Evolutionary conservation across 228 moss, liverwort and hornwort species (phyloP), one percentile per base, ranked within the genome.

Genomic region (Sphagnum fallax): DNA sequence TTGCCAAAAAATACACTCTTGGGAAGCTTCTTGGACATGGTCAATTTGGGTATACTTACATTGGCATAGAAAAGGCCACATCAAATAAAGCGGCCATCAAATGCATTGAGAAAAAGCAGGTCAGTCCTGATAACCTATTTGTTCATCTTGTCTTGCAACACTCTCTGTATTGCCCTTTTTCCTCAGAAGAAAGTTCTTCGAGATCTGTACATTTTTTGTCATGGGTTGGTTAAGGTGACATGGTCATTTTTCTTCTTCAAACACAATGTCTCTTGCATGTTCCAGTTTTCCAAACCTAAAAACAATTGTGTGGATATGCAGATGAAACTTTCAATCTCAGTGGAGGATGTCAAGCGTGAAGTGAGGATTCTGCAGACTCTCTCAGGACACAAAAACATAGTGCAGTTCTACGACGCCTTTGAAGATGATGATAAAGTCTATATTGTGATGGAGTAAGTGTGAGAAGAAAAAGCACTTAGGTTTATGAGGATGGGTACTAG

Each of bases 21-120:
- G 93, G 97, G 60, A 97, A 97, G 88, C 84, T 97, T 67, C 88
- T 97, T 16, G 97, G 97, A 51, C 93, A 93, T 78, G 97, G 97
- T 52, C 97, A 93, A 77, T 97, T 97, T 61, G 93, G 93, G 18
- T 88, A 93, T 72, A 97, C 97, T 15, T 97, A 93, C 67, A 78
- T 85, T 52, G 97, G 90, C 57, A 78, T 71, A 12, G 90, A 91
- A 18, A 83, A 76, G 57, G 69, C 70, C 68, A 81, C 82, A 59
- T 88, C 91, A 67, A 67, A 58, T 70, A 97, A 84, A 75, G 93
- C 86, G 70, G 97, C 93, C 16, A 91, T 90, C 73, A 97, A 97
- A 78, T 88, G 87, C 58, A 97, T 97, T 71, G 93, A 97, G 69
- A 97, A 97, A 76, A 93, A 91, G 69, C 88, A 91, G 91, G 91